A percentile compares a stretch with the other conserved stretches of the same genome.
Evolutionary conservation across 257 asterid species (phyloP).

Genomic region (Salvia rosmarinus): DNA sequence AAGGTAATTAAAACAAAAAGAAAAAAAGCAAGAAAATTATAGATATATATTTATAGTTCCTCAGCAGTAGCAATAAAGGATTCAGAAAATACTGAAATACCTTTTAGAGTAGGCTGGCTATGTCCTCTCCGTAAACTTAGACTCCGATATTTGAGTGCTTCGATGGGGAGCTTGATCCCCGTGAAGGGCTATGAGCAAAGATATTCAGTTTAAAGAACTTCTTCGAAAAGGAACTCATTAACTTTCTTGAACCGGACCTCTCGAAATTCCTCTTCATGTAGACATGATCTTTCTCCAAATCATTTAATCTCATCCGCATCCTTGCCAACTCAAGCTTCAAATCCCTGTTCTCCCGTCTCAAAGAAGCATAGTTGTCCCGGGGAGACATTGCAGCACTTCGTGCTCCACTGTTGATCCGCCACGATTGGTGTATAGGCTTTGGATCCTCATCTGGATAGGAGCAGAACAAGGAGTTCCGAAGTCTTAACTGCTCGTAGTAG

Average conservation of each 20-base stretch:
- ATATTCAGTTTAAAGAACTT: slow-evolving; percentile 71
- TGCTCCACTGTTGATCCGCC: slow-evolving; percentile 88
- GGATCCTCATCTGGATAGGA: slow-evolving; percentile 82
- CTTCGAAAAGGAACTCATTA: slow-evolving; percentile 78
- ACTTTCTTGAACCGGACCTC: slow-evolving; percentile 65
- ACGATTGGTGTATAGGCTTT: slow-evolving; percentile 82
- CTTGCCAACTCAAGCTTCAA: slow-evolving; percentile 90
- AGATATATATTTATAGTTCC: slow-evolving; percentile 27
- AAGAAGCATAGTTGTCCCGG: slow-evolving; percentile 83
- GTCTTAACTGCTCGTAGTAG: slow-evolving; percentile 83
- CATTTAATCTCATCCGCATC: slow-evolving; percentile 87
- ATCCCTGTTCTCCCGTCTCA: slow-evolving; percentile 88
- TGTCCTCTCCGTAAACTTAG: slow-evolving; percentile 63
- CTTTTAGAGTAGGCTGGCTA: slow-evolving; percentile 42
- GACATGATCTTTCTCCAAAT: slow-evolving; percentile 93
- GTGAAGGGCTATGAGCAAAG: slow-evolving; percentile 65
- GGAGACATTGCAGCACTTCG: slow-evolving; percentile 96
- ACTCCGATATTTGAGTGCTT: slow-evolving; percentile 70
- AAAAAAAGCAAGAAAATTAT: slow-evolving; percentile 24
- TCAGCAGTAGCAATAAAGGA: slow-evolving; percentile 27
- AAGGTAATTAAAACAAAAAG: neutral
- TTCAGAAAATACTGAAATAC: slow-evolving; percentile 35
- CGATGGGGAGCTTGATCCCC: slow-evolving; percentile 81
- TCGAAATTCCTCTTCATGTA: slow-evolving; percentile 90
- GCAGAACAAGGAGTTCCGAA: slow-evolving; percentile 66